These are phyloP conservation scores for Crotalaria pallida DNA, from an alignment of 306 rosid genomes.

Conservation along the genomic window DNA sequence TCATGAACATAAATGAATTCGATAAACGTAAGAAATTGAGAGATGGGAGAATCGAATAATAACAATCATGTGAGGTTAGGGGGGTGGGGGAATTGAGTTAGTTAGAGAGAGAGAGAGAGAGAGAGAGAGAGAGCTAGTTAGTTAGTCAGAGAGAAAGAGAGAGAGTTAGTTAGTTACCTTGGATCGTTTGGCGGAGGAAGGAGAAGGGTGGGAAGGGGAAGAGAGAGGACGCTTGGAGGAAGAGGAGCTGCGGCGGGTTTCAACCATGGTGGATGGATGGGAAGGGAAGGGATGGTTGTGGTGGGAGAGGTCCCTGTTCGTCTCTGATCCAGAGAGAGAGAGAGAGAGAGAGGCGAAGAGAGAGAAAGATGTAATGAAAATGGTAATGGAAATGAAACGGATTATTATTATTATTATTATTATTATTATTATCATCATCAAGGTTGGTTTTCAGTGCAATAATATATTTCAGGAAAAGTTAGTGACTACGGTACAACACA, in stretches of 20 bases:
- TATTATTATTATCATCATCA: too few species aligned
- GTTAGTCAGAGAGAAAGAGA: too few species aligned
- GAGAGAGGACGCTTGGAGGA: constrained; percentile 69
- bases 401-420: too few species aligned
- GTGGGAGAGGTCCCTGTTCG: constrained; percentile 16
- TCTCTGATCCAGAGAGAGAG: constrained; percentile 42
- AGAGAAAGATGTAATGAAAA: constrained; percentile 28
- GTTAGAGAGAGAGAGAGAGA: too few species aligned
- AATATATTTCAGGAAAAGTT: too few species aligned
- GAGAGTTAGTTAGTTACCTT: constrained; percentile 41
- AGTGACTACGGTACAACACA: too few species aligned
- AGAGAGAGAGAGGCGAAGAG: constrained; percentile 2
- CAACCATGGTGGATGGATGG: constrained; percentile 52
- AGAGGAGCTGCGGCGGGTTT: constrained; percentile 80
- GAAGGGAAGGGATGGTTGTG: neutral
- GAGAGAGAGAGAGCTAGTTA: neutral
- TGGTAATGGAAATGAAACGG: too few species aligned
- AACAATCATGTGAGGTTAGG: constrained; percentile 3
- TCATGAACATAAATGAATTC: constrained; percentile 23
- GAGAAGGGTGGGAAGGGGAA: constrained; percentile 66
- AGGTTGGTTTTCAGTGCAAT: too few species aligned
- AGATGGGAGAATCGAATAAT: neutral
- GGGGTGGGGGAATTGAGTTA: neutral
- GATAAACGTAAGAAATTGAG: neutral
- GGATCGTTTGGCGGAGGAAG: constrained; percentile 62